Evolutionary conservation across 495 filamentous ascomycete genomes (phyloP).

Genomic region (Cryomyces minteri): DNA sequence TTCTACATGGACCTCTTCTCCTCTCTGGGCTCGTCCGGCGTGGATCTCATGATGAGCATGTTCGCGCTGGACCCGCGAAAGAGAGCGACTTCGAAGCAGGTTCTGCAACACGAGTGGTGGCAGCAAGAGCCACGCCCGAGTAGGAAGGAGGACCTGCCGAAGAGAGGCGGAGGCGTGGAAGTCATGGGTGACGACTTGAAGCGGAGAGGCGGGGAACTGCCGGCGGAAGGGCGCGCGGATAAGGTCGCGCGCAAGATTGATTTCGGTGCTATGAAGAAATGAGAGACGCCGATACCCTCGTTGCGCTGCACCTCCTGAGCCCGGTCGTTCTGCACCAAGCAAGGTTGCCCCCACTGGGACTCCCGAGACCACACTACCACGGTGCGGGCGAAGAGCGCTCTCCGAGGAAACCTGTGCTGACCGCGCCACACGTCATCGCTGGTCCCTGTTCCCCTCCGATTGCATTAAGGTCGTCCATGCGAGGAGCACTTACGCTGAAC

Average conservation of each 20-base stretch:
- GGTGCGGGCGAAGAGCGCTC: no score
- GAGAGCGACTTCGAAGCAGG: constrained; percentile 52
- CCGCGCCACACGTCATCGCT: no score
- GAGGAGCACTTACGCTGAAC: no score
- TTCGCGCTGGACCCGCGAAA: constrained; percentile 69
- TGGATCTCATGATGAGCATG: constrained; percentile 76
- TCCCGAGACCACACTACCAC: no score
- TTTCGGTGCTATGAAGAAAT: constrained; percentile 46
- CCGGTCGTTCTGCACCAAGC: neutral
- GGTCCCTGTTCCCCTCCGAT: no score
- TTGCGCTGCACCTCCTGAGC: neutral
- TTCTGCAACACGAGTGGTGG: constrained; percentile 81
- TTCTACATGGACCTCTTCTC: constrained; percentile 56
- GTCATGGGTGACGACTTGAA: constrained; percentile 77
- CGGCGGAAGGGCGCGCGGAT: constrained; percentile 37
- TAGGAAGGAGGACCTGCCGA: constrained; percentile 63
- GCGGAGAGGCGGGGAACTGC: constrained; percentile 50
- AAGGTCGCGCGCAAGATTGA: constrained; percentile 79
- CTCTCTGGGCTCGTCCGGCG: constrained; percentile 59
- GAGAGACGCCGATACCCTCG: neutral
- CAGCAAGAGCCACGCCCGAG: constrained; percentile 65
- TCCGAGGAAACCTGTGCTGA: no score
- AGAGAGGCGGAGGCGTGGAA: constrained; percentile 42
- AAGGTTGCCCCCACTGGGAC: no score
- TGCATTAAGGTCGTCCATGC: no score